Evolutionary conservation across 495 filamentous ascomycete genomes (phyloP).

Genomic region (Monascus purpureus): DNA sequence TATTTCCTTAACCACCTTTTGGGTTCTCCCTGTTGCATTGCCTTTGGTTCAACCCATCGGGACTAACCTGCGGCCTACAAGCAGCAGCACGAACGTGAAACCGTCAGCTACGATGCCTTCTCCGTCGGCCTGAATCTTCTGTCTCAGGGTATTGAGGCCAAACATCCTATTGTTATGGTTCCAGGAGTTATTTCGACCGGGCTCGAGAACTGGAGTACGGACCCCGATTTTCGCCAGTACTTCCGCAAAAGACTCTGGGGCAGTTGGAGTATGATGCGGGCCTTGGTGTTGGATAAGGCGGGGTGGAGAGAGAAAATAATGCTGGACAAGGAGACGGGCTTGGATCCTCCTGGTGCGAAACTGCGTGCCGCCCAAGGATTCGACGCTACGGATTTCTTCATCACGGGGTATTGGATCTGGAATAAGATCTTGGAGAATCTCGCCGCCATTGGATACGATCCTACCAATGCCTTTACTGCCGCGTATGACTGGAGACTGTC

Average conservation of each 20-base stretch:
- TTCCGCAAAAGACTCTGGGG: conserved; percentile 93
- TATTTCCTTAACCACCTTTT: background rate
- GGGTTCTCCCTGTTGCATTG: background rate
- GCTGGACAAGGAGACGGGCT: conserved; percentile 79
- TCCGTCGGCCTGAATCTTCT: conserved; percentile 70
- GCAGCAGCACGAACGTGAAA: conserved; percentile 72
- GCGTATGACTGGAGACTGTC: conserved; percentile 98
- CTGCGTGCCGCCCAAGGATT: conserved; percentile 91
- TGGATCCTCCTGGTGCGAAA: conserved; percentile 89
- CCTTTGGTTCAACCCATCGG: too few relatives aligned
- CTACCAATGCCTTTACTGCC: conserved; percentile 87
- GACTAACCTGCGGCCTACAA: conserved; percentile 1
- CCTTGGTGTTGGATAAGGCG: conserved; percentile 82
- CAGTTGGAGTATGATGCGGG: conserved; percentile 96
- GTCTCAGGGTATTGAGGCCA: conserved; percentile 66
- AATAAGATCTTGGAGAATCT: conserved; percentile 96
- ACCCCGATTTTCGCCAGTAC: conserved; percentile 65
- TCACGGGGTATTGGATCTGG: conserved; percentile 93
- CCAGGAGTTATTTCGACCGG: conserved; percentile 96
- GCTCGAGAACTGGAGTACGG: conserved; percentile 90
- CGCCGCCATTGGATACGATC: conserved; percentile 90
- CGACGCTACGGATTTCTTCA: conserved; percentile 89
- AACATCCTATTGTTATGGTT: conserved; percentile 90
- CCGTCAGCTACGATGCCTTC: conserved; percentile 86
- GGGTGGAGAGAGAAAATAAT: conserved; percentile 94